Conservation (phyloP, 805 yeast genomes). For the Yarrowia sp. region DNA sequence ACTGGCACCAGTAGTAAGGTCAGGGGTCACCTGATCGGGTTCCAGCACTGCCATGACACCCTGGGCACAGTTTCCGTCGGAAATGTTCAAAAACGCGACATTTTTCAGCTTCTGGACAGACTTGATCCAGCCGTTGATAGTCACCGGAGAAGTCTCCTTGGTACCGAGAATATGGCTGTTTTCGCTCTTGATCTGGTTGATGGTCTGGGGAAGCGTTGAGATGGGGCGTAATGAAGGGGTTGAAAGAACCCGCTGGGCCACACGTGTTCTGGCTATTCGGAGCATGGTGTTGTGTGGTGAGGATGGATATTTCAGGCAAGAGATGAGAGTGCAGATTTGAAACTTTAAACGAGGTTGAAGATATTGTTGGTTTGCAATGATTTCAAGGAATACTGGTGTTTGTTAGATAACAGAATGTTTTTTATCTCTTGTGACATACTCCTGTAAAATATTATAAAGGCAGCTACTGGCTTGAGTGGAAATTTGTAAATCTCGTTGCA, state of each 20-base stretch:
- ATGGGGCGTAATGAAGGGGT: neutral
- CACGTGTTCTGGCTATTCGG: neutral
- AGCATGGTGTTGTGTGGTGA: neutral
- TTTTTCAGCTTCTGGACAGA: slow-evolving; percentile 71
- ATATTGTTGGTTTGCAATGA: too few species aligned
- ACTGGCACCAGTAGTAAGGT: slow-evolving; percentile 48
- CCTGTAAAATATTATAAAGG: too few species aligned
- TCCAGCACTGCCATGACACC: slow-evolving; percentile 55
- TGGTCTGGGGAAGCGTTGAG: slow-evolving; percentile 4
- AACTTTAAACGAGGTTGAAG: neutral
- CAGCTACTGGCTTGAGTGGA: too few species aligned
- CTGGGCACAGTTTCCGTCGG: slow-evolving; percentile 67
- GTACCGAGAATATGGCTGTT: slow-evolving; percentile 29
- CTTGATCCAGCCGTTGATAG: slow-evolving; percentile 71
- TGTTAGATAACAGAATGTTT: too few species aligned
- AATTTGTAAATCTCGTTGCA: neutral
- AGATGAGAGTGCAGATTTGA: neutral
- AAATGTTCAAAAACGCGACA: slow-evolving; percentile 72
- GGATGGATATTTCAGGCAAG: neutral
- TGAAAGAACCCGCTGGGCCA: neutral
- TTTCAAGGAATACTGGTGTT: too few species aligned
- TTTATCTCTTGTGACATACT: too few species aligned
- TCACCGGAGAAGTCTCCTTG: slow-evolving; percentile 36
- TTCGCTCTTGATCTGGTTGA: slow-evolving; percentile 21
- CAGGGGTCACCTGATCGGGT: slow-evolving; percentile 33